Evolutionary conservation across 2,329 filamentous ascomycete genomes (phyloP).

Genomic region (Alternaria alternata): DNA sequence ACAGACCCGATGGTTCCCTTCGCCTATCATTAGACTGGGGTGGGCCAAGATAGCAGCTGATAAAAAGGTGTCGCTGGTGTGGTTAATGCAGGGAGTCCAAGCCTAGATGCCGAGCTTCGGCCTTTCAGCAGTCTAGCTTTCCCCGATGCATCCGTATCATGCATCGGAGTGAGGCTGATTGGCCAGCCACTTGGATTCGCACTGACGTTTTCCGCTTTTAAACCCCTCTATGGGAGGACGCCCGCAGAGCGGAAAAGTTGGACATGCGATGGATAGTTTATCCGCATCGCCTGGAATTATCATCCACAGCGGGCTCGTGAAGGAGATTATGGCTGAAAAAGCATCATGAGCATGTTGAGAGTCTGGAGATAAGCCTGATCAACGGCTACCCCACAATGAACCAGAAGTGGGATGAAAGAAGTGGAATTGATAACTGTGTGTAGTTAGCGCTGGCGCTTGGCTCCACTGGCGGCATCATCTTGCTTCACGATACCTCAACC

Average conservation of each 20-base stretch:
- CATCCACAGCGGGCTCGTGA: constrained; percentile 11
- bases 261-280: constrained; percentile 19
- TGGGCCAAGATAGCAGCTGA: constrained; percentile 40
- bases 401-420: constrained; percentile 19
- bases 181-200: constrained; percentile 19
- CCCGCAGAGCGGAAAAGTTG: constrained; percentile 37
- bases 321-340: constrained; percentile 12
- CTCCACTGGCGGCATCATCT: constrained; percentile 29
- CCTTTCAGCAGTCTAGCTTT: constrained; percentile 17
- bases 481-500: constrained; percentile 27
- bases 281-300: constrained; percentile 16
- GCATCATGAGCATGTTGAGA: constrained; percentile 18
- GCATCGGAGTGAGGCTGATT: constrained; percentile 32
- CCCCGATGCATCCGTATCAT: constrained; percentile 21
- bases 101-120: constrained; percentile 37
- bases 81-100: constrained; percentile 24
- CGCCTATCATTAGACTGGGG: constrained; percentile 28
- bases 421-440: constrained; percentile 23
- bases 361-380: constrained; percentile 21
- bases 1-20: constrained; percentile 38
- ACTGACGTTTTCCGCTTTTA: constrained; percentile 9
- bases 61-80: constrained; percentile 34
- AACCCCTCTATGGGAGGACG: constrained; percentile 39
- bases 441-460: constrained; percentile 10
- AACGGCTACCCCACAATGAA: constrained; percentile 28